Evolutionary conservation across 23 red algal genomes (phyloP).

Genomic region (Gracilaria caudata): DNA sequence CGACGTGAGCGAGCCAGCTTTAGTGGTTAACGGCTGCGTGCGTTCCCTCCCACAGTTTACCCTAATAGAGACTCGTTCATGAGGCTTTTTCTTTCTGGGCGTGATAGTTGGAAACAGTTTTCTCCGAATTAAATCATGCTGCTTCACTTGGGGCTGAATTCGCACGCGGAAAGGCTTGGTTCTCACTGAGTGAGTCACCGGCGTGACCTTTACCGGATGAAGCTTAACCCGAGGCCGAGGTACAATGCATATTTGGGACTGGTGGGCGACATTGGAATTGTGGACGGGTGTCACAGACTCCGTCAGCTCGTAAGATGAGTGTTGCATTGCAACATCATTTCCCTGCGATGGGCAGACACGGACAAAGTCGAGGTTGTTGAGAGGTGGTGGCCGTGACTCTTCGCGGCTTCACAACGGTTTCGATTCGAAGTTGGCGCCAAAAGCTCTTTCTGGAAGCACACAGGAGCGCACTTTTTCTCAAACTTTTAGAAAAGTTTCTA

Average conservation of each 20-base stretch:
- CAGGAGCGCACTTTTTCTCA: background rate
- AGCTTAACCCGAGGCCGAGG: constrained; percentile 28
- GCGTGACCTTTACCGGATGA: constrained; percentile 19
- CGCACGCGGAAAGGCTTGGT: constrained; percentile 21
- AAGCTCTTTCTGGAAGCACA: background rate
- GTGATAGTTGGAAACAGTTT: constrained; percentile 6
- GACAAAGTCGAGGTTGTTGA: background rate
- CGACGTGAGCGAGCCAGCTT: constrained; percentile 13
- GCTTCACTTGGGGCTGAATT: constrained; percentile 1
- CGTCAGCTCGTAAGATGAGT: background rate
- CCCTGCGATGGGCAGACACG: background rate
- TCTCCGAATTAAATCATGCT: constrained; percentile 10
- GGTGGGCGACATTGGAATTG: background rate
- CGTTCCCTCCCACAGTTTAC: constrained; percentile 30
- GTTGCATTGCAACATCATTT: constrained; percentile 1
- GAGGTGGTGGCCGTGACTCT: background rate
- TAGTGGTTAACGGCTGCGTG: constrained; percentile 17
- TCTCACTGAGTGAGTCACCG: constrained; percentile 4
- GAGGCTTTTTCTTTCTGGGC: constrained; percentile 4
- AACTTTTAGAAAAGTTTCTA: constrained; percentile 1
- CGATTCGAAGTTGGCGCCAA: constrained; percentile 40
- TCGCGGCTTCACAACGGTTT: background rate
- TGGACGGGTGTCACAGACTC: constrained; percentile 17
- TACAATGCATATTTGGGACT: constrained; percentile 2
- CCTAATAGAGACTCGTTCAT: constrained; percentile 2